Conservation (phyloP, 805 yeast species). For the Wickerhamiella alocasiicola region DNA sequence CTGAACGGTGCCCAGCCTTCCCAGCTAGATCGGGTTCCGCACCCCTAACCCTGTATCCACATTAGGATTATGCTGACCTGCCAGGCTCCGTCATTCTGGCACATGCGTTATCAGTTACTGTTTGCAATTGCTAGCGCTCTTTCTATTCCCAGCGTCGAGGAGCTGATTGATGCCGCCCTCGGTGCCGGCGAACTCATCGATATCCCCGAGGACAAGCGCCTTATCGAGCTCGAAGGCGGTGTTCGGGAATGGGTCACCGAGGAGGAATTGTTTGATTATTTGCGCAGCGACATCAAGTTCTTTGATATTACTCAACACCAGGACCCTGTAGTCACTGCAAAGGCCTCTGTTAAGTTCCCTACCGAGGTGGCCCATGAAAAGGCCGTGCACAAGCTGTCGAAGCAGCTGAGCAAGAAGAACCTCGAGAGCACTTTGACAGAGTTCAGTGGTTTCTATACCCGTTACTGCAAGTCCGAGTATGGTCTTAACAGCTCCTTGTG, state of each 20-base stretch:
- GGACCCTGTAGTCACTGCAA: neutral
- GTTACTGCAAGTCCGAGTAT: constrained; percentile 61
- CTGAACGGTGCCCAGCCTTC: too few species aligned
- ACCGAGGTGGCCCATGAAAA: constrained; percentile 28
- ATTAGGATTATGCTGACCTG: neutral
- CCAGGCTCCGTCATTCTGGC: neutral
- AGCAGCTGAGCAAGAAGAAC: constrained; percentile 34
- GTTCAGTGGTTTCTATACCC: constrained; percentile 57
- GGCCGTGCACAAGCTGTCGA: constrained; percentile 32
- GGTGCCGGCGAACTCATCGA: neutral
- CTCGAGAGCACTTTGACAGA: constrained; percentile 44
- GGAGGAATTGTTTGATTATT: constrained; percentile 34
- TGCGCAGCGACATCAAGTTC: constrained; percentile 38
- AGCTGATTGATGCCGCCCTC: neutral
- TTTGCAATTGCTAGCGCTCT: constrained; percentile 5
- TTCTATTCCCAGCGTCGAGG: neutral
- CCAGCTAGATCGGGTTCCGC: neutral
- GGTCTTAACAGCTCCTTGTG: constrained; percentile 64
- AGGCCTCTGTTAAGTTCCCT: constrained; percentile 40
- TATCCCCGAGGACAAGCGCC: neutral
- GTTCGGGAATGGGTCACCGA: constrained; percentile 28
- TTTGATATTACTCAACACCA: constrained; percentile 49
- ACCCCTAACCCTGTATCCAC: constrained; percentile 2
- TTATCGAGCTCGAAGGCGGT: constrained; percentile 18
- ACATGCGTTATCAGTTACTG: constrained; percentile 3